phyloP scores from a whole-genome alignment of 2,329 filamentous ascomycete genomes.

The Cladophialophora yegresii region DNA sequence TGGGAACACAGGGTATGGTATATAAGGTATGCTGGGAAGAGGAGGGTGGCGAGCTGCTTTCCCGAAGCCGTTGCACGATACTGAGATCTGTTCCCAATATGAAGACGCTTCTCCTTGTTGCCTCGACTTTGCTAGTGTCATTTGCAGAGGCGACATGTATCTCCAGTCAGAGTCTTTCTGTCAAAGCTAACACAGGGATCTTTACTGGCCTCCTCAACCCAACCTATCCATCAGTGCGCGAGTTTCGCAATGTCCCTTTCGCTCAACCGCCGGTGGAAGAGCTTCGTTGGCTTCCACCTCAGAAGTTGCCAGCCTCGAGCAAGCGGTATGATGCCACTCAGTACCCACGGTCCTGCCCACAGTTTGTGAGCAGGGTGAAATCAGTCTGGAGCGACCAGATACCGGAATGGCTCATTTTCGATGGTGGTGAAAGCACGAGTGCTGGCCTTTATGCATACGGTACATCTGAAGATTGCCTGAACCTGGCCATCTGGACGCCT shows the following conservation, averaged over 20 bases:
- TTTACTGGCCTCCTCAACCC: conserved; percentile 42
- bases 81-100: background rate
- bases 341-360: conserved; percentile 9
- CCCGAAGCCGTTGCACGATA: background rate
- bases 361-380: conserved; percentile 11
- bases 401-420: conserved; percentile 12
- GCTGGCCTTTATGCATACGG: conserved; percentile 32
- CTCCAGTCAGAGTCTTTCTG: conserved; percentile 5
- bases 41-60: background rate
- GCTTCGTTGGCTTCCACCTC: conserved; percentile 41
- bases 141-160: background rate
- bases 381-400: conserved; percentile 13
- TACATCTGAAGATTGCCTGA: conserved; percentile 49
- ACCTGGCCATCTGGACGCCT: conserved; percentile 49
- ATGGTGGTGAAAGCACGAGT: conserved; percentile 35
- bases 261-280: conserved; percentile 42
- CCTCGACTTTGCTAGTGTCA: background rate
- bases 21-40: background rate
- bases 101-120: background rate
- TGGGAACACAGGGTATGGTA: background rate
- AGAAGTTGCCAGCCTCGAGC: conserved; percentile 3
- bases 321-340: conserved; percentile 10
- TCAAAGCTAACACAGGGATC: conserved; percentile 29
- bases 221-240: conserved; percentile 42
- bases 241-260: conserved; percentile 45